Base-by-base conservation (phyloP, 2,329 filamentous ascomycete species). In the Epichloe festucae region DNA sequence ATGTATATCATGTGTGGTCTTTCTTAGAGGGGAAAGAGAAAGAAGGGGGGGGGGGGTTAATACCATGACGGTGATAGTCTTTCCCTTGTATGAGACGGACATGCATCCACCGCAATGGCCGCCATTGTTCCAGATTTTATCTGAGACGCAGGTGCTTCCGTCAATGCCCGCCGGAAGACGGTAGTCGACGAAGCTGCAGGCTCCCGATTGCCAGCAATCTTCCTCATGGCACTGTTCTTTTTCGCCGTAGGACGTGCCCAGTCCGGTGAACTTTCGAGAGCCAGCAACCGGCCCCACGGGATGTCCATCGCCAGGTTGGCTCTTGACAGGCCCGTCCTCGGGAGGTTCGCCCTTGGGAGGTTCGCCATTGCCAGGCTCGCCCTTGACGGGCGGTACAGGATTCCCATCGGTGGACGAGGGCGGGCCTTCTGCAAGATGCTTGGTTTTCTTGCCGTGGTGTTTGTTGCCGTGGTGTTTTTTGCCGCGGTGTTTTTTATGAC, bases 151-250 rank as follows among this genome's bases (percentile, higher is more conserved):
- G 40, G 48, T 44, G 17, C 39, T 50, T 8, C 48, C 48, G 17
- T 38, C 39, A 17, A 50, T 14, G 48, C 31, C 34, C 4, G 1
- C 2, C 5, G 48, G 48, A 19, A 50, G 48, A 2, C 1, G 7
- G 40, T 44, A 44, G 40, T 36, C 34, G 12, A 14, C 10, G 48
- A 38, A 50, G 48, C 48, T 50, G 40, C 48, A 50, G 3, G 48
- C 15, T 0, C 48, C 48, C 0, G 2, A 0, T 3, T 27, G 40
- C 48, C 48, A 49, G 48, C 48, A 49, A 8, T 11, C 3, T 11
- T 19, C 23, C 17, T 49, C 48, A 2, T 1, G 1, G 21, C 46
- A 48, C 3, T 7, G 1, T 6, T 3, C 14, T 3, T 7, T 1
- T 3, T 5, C 6, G n/a, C 27, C 27, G 40, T 49, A 49, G 17